Percentiles rank a stretch among this genome's conserved stretches.
Evolutionary conservation across 345 rosid genomes (phyloP).

Genomic region (Syzygium grande): DNA sequence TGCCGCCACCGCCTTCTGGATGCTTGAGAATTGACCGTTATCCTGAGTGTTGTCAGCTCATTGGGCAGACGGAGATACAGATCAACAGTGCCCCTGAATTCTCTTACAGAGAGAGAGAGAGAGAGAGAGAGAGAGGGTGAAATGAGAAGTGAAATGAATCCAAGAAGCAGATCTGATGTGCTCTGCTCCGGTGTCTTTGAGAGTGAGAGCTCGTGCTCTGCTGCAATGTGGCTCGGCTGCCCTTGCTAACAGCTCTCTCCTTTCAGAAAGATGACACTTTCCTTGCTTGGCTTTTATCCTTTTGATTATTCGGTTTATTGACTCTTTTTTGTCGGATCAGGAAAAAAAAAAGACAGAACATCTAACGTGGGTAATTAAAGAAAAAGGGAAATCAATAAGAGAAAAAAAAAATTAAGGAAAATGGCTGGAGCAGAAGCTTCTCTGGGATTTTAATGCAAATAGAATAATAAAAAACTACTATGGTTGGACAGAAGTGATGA

Average conservation of each 20-base stretch:
- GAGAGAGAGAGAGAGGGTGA: conserved; percentile 1
- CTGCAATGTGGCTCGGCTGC: neutral
- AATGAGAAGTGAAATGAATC: neutral
- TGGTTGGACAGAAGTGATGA: neutral
- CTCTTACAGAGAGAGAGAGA: neutral
- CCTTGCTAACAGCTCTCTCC: neutral
- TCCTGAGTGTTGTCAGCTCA: neutral
- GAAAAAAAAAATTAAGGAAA: neutral
- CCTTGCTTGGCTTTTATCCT: neutral
- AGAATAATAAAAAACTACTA: neutral
- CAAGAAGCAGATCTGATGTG: conserved; percentile 39
- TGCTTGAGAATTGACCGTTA: neutral
- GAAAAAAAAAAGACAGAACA: too few species aligned
- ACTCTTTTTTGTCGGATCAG: neutral
- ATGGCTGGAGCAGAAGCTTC: conserved; percentile 4
- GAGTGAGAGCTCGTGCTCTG: neutral
- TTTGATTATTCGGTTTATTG: neutral
- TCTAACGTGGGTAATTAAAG: too few species aligned
- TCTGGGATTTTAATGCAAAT: neutral
- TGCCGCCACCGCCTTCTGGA: neutral
- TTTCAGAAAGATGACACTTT: neutral
- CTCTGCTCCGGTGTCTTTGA: neutral
- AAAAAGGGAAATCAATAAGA: neutral
- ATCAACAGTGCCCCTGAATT: neutral
- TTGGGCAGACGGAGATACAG: neutral